Conservation (phyloP, 345 rosid genomes). For the Turritis glabra region DNA sequence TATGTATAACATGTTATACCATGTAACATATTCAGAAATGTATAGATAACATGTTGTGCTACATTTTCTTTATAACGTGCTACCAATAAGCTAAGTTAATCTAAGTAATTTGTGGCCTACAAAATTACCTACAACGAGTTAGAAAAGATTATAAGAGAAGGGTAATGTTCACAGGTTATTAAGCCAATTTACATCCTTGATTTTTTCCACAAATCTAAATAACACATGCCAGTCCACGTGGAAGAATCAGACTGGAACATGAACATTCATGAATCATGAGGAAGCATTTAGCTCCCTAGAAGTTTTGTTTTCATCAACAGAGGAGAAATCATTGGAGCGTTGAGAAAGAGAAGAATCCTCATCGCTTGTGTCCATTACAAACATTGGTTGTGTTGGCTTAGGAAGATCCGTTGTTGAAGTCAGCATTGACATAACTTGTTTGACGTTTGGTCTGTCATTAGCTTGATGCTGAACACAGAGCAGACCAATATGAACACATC, state of each 20-base stretch:
- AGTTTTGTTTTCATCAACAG: slow-evolving; percentile 21
- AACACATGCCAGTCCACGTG: neutral
- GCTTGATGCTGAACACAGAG: slow-evolving; percentile 40
- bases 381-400: slow-evolving; percentile 36
- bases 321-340: slow-evolving; percentile 25
- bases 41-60: no score
- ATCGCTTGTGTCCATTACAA: slow-evolving; percentile 33
- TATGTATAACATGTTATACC: no score
- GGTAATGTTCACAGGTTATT: no score
- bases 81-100: no score
- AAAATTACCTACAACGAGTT: no score
- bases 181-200: no score
- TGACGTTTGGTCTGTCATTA: slow-evolving; percentile 39
- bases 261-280: slow-evolving; percentile 1
- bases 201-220: neutral
- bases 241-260: slow-evolving; percentile 4
- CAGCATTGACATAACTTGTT: slow-evolving; percentile 36
- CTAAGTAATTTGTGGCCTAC: no score
- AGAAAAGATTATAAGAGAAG: no score
- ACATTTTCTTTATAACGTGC: no score
- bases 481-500: slow-evolving; percentile 37
- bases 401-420: slow-evolving; percentile 33
- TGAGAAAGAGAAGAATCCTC: slow-evolving; percentile 34
- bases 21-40: no score
- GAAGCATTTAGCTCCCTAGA: slow-evolving; percentile 20